A percentile compares a stretch with the other conserved stretches of the same genome.
Conservation (phyloP, 768 basidiomycete species). For the Agrocybe chaxingu region DNA sequence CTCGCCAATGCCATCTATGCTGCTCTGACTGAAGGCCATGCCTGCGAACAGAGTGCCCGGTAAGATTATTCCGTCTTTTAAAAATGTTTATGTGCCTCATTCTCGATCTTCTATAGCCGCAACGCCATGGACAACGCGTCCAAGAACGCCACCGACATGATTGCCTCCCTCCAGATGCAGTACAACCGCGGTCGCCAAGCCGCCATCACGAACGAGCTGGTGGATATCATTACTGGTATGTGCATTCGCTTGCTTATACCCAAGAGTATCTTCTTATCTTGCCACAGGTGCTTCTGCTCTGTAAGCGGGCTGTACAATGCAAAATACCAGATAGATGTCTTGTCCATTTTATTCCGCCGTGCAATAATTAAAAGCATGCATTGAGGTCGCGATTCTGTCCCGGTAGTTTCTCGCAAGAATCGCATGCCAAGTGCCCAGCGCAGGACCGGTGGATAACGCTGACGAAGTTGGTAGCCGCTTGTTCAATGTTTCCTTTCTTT, state of each 20-base stretch:
- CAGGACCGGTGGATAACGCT: no score
- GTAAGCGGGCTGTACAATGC: constrained; percentile 19
- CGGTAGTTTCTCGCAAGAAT: no score
- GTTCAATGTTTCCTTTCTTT: no score
- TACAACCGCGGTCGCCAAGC: constrained; percentile 99
- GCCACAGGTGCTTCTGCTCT: constrained; percentile 42
- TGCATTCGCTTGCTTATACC: constrained; percentile 4
- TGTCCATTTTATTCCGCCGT: not conserved
- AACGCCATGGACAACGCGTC: constrained; percentile 99
- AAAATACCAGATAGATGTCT: constrained; percentile 11
- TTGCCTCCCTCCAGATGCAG: constrained; percentile 80
- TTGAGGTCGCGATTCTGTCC: no score
- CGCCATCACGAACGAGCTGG: constrained; percentile 93
- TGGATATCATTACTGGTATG: constrained; percentile 88
- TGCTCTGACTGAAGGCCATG: constrained; percentile 91
- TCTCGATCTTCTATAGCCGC: constrained; percentile 46
- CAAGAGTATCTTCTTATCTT: not conserved
- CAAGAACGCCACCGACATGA: constrained; percentile 98
- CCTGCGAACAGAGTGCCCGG: constrained; percentile 92
- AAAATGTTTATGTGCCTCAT: not conserved
- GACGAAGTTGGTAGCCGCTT: no score
- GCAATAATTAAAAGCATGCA: no score
- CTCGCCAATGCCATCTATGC: constrained; percentile 96
- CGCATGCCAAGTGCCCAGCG: no score
- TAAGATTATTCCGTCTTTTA: constrained; percentile 28